Percentiles rank a stretch among this genome's conserved stretches.
These are phyloP conservation scores for Cerioporus squamosus DNA, from an alignment of 1,284 basidiomycete species.

Conservation along the genomic window DNA sequence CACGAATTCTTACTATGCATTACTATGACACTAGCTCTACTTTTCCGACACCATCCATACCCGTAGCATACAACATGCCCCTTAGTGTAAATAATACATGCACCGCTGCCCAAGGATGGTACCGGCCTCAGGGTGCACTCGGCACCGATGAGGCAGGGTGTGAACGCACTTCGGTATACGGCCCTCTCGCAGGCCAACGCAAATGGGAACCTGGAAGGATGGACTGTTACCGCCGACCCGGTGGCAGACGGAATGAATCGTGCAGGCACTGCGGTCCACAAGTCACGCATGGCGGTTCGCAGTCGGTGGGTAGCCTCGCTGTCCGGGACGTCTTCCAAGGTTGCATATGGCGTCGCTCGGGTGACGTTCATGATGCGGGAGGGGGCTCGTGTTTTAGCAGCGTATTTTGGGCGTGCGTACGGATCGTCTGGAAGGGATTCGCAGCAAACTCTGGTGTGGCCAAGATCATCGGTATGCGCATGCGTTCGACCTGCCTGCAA, in stretches of 20 bases:
- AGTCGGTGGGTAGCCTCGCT: neutral
- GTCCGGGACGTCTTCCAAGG: neutral
- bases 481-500: constrained; percentile 64
- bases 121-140: neutral
- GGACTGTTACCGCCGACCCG: neutral
- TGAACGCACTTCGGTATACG: neutral
- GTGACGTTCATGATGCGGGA: constrained; percentile 11
- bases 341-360: neutral
- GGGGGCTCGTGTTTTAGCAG: constrained; percentile 54
- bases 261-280: too few species aligned
- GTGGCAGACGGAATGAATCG: constrained; percentile 6
- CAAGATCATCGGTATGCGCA: constrained; percentile 74
- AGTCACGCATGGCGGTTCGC: too few species aligned
- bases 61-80: constrained; percentile 22
- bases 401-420: constrained; percentile 81
- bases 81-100: constrained; percentile 18
- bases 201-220: neutral
- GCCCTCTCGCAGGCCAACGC: neutral
- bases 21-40: constrained; percentile 18
- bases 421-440: constrained; percentile 80
- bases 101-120: too few species aligned
- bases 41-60: constrained; percentile 20
- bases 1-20: constrained; percentile 21
- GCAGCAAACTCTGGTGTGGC: constrained; percentile 66
- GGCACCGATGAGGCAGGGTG: neutral